Conservation (phyloP, 2,329 filamentous ascomycete species). For the Penicillium griseofulvum region DNA sequence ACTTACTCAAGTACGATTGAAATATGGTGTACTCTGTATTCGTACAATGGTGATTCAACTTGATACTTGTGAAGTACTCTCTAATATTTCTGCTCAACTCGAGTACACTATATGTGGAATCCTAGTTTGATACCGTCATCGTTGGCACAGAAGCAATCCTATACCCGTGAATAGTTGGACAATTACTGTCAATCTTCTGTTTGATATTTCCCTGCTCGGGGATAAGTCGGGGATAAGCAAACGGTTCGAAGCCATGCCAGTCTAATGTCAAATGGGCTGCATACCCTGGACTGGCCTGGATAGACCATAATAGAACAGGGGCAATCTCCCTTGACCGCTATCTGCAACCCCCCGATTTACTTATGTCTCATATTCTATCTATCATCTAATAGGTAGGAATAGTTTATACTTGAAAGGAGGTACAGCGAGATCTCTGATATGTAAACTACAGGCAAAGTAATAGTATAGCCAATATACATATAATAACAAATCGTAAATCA, state of each 20-base stretch:
- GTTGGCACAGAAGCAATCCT: background rate
- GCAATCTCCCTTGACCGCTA: too few relatives aligned
- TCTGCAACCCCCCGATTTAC: too few relatives aligned
- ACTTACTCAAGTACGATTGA: background rate
- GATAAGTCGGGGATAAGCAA: background rate
- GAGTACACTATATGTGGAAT: background rate
- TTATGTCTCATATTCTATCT: too few relatives aligned
- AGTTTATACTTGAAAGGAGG: too few relatives aligned
- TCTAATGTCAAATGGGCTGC: too few relatives aligned
- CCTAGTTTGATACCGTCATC: background rate
- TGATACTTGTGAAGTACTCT: background rate
- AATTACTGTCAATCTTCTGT: background rate
- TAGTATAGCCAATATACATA: background rate
- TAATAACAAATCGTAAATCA: background rate
- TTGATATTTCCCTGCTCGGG: background rate
- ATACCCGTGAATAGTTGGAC: background rate
- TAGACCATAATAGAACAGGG: too few relatives aligned
- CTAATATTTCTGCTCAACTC: background rate
- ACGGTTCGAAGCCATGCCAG: background rate
- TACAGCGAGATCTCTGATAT: too few relatives aligned
- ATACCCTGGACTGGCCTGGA: too few relatives aligned
- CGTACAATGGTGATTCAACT: background rate
- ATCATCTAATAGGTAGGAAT: too few relatives aligned
- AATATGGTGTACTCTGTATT: background rate
- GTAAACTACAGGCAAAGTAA: too few relatives aligned